Percentiles rank a stretch among this genome's conserved stretches.
These are phyloP conservation scores for Thoreauomyces humboldtii DNA, from an alignment of 192 early-diverging fungal species.

Conservation along the genomic window DNA sequence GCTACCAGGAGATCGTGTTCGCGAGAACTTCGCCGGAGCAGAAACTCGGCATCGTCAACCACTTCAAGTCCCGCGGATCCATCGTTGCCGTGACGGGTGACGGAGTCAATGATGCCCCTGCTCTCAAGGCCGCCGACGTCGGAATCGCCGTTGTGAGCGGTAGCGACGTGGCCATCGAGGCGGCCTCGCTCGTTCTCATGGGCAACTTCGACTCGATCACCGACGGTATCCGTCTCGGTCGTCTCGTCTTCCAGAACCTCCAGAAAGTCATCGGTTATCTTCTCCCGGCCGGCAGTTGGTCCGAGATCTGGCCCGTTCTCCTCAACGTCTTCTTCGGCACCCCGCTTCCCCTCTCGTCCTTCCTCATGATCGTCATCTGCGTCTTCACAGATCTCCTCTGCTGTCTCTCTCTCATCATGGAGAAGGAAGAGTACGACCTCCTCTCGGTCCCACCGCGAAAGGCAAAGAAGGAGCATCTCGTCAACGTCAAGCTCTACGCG, in stretches of 20 bases:
- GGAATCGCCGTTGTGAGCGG: conserved; percentile 86
- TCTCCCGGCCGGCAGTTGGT: conserved; percentile 67
- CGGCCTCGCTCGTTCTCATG: conserved; percentile 46
- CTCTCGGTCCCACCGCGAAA: conserved; percentile 69
- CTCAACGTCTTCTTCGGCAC: conserved; percentile 78
- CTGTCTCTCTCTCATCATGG: conserved; percentile 70
- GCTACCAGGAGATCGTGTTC: conserved; percentile 82
- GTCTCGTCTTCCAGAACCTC: conserved; percentile 82
- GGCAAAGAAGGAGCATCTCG: conserved; percentile 64
- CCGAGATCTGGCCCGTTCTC: conserved; percentile 75
- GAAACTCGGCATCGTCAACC: conserved; percentile 70
- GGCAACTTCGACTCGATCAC: conserved; percentile 65
- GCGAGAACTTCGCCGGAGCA: conserved; percentile 86
- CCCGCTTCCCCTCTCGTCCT: conserved; percentile 73
- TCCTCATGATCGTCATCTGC: conserved; percentile 47
- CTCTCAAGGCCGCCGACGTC: conserved; percentile 86
- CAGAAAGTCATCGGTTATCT: conserved; percentile 84
- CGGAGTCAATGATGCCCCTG: conserved; percentile 88
- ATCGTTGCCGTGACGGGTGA: conserved; percentile 90
- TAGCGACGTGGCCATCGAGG: conserved; percentile 61
- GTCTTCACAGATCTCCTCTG: conserved; percentile 58
- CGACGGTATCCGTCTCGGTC: conserved; percentile 76
- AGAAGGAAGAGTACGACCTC: conserved; percentile 73
- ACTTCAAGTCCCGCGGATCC: conserved; percentile 60
- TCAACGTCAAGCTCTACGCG: conserved; percentile 59